Evolutionary conservation across 1,284 basidiomycete species (phyloP), one percentile per base, ranked within the genome.

Genomic region (Ustilago esculenta): DNA sequence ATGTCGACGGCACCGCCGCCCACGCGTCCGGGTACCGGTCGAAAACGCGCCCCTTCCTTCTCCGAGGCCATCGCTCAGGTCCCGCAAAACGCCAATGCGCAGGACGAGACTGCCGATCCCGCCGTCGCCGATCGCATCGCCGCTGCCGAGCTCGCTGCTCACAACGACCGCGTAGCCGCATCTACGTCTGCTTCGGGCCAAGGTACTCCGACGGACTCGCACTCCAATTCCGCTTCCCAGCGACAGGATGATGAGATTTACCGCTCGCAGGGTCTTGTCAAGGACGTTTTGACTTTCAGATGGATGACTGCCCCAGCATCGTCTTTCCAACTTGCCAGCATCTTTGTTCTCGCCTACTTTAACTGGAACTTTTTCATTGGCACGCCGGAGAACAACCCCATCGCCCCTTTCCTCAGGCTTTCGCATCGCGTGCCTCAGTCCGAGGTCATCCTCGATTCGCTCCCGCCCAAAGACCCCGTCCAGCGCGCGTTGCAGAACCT

Each of bases 391-490:
- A 73, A 85, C 8, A 98, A 97, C 79, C 92, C 92, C 0, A 90
- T 97, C 76, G 83, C 85, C 0, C 85, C 87, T 4, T 81, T 95
- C 39, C 85, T 98, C 64, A 88, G 92, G 77, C 86, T 94, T 51
- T 91, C 91, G 7, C 85, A 94, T 75, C 86, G 82, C 14, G 67
- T 84, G 14, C 71, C 78, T 3, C 60, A 70, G 17, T 73, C 90
- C 25, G 84, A 88, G 7, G 84, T 85, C 6, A 49, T 77, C 14
- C 89, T 87, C 74, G 74, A 75, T 44, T 41, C 46, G n/a, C 34
- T 72, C 1, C 42, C 56, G 11, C 52, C 68, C 27, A 51, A 37
- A 34, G 44, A 65, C 27, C 46, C 44, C 29, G 34, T 46, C 9
- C 67, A 59, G 42, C 44, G 36, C 9, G 48, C 57, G 17, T 43